Conservation (phyloP, 2,329 filamentous ascomycete species). For the Paecilomyces fulvus region DNA sequence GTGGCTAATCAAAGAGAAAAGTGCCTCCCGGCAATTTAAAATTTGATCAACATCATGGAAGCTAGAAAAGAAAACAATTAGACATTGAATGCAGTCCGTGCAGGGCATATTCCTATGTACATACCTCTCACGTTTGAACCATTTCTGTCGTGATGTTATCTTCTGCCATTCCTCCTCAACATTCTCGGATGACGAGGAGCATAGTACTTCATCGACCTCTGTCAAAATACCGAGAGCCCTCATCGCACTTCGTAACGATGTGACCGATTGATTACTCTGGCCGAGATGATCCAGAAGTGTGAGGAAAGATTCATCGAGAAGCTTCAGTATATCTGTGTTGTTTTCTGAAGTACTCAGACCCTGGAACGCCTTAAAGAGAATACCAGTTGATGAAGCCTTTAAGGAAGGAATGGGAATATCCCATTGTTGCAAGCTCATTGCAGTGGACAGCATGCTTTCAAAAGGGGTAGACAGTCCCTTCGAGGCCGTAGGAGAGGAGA, state of each 20-base stretch:
- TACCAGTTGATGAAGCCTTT: slow-evolving; percentile 56
- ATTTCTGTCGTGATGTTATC: slow-evolving; percentile 59
- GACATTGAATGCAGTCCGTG: background rate
- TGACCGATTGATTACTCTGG: slow-evolving; percentile 27
- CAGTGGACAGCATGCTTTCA: slow-evolving; percentile 69
- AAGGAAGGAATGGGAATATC: slow-evolving; percentile 67
- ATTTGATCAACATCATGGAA: slow-evolving; percentile 64
- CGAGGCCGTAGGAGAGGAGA: slow-evolving; percentile 52
- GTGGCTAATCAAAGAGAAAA: slow-evolving; percentile 70
- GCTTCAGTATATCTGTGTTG: slow-evolving; percentile 43
- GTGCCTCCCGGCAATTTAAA: slow-evolving; percentile 71
- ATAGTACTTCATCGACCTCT: slow-evolving; percentile 72
- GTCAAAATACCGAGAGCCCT: slow-evolving; percentile 61
- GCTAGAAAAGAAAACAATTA: slow-evolving; percentile 17
- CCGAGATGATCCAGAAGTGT: slow-evolving; percentile 35
- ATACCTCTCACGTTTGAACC: slow-evolving; percentile 78
- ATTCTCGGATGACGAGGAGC: slow-evolving; percentile 50
- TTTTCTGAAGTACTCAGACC: slow-evolving; percentile 61
- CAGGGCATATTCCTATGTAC: slow-evolving; percentile 17
- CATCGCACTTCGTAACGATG: slow-evolving; percentile 50
- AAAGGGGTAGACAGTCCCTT: slow-evolving; percentile 43
- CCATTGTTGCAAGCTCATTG: slow-evolving; percentile 81
- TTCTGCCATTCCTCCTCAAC: slow-evolving; percentile 53
- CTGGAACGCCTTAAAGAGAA: slow-evolving; percentile 74
- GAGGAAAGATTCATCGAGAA: slow-evolving; percentile 55